phyloP scores from a whole-genome alignment of 75 land plant genomes.

The Cupressus sempervirens region DNA sequence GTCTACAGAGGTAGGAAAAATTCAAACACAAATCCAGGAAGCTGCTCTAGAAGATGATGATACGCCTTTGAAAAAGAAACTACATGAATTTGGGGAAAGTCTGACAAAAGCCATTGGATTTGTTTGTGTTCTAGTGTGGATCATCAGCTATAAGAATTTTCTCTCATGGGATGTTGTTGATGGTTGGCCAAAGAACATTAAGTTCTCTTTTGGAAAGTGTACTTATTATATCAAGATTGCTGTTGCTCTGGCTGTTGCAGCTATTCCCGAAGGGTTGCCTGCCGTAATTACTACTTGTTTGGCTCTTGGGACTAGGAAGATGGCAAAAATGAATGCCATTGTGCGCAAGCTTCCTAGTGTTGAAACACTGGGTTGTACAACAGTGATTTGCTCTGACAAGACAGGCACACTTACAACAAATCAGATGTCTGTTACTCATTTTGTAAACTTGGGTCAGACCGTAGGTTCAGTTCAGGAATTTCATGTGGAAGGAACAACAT shows the following conservation, averaged over 20 bases:
- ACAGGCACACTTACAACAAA: slow-evolving; percentile 92
- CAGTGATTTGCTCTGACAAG: slow-evolving; percentile 90
- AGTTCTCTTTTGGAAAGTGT: slow-evolving; percentile 77
- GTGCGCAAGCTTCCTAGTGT: slow-evolving; percentile 92
- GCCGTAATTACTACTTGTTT: slow-evolving; percentile 89
- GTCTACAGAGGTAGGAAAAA: slow-evolving; percentile 84
- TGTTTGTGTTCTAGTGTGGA: slow-evolving; percentile 74
- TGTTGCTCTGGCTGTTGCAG: slow-evolving; percentile 88
- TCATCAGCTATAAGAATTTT: slow-evolving; percentile 76
- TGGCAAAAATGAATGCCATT: slow-evolving; percentile 89
- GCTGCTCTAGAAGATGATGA: slow-evolving; percentile 68
- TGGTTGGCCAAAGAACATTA: slow-evolving; percentile 63
- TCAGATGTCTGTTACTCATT: slow-evolving; percentile 77
- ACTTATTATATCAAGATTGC: slow-evolving; percentile 88
- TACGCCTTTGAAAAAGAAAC: slow-evolving; percentile 84
- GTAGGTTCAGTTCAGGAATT: slow-evolving; percentile 29
- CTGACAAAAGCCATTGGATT: slow-evolving; percentile 69
- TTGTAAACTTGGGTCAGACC: slow-evolving; percentile 49
- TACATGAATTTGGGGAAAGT: slow-evolving; percentile 75
- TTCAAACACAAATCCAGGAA: slow-evolving; percentile 80
- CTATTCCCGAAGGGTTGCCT: slow-evolving; percentile 92
- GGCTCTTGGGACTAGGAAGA: slow-evolving; percentile 84
- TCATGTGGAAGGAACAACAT: slow-evolving; percentile 82
- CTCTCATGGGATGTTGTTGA: slow-evolving; percentile 59
- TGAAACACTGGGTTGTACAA: slow-evolving; percentile 90